Percentiles rank a stretch among this genome's conserved stretches.
Conservation (phyloP, 176 grass and related monocot species). For the Neostapfia colusana region DNA sequence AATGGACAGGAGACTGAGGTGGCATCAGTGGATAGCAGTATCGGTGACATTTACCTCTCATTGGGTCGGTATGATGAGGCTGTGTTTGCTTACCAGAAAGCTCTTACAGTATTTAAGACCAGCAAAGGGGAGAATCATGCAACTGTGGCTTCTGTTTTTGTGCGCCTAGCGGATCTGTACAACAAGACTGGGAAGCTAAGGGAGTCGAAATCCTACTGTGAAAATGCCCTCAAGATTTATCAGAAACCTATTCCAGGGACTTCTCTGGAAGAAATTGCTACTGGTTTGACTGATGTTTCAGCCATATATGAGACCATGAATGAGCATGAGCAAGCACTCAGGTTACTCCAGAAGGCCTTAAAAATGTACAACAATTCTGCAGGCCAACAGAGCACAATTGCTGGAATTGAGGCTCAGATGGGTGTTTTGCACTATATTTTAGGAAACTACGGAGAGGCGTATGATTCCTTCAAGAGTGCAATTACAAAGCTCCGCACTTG, state of each 20-base stretch:
- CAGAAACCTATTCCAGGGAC: conserved; percentile 89
- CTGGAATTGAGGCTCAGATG: conserved; percentile 96
- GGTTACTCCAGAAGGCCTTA: conserved; percentile 90
- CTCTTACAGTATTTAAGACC: conserved; percentile 87
- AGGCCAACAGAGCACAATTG: conserved; percentile 85
- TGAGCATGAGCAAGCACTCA: conserved; percentile 89
- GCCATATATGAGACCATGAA: conserved; percentile 97
- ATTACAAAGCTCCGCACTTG: conserved; percentile 83
- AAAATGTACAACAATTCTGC: conserved; percentile 85
- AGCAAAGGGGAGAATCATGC: conserved; percentile 95
- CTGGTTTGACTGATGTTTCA: conserved; percentile 82
- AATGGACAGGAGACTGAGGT: conserved; percentile 94
- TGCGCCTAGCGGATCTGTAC: conserved; percentile 90
- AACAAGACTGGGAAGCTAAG: conserved; percentile 87
- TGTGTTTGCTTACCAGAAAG: conserved; percentile 84
- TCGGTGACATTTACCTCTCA: conserved; percentile 93
- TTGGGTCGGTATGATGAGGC: conserved; percentile 87
- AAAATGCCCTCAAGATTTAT: conserved; percentile 94
- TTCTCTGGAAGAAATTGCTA: conserved; percentile 88
- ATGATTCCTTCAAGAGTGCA: conserved; percentile 76
- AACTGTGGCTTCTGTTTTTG: conserved; percentile 84
- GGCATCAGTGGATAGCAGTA: conserved; percentile 89
- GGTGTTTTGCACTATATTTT: conserved; percentile 90
- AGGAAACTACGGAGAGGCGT: conserved; percentile 68
- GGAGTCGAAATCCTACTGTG: conserved; percentile 94